Percentiles rank a stretch among this genome's conserved stretches.
Evolutionary conservation across 2,329 filamentous ascomycete genomes (phyloP).

Genomic region (Aureobasidium sp.): DNA sequence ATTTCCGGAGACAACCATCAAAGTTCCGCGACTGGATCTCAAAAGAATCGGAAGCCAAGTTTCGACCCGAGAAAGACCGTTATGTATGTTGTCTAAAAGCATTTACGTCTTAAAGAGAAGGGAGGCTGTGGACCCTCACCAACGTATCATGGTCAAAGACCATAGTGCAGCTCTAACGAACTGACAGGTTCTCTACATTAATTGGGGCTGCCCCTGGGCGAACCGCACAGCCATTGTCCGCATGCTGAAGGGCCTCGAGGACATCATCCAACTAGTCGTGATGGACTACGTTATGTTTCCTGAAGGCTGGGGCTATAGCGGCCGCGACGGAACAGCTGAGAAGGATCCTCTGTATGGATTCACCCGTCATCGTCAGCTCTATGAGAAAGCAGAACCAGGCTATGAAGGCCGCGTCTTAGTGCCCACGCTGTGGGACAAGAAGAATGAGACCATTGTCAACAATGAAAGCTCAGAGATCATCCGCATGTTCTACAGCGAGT

Average conservation of each 20-base stretch:
- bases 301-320: constrained; percentile 67
- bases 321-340: constrained; percentile 45
- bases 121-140: neutral
- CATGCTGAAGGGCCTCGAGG: constrained; percentile 44
- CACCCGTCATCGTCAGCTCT: constrained; percentile 63
- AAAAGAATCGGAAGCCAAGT: constrained; percentile 43
- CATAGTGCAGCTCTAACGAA: neutral
- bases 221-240: constrained; percentile 44
- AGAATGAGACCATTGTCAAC: constrained; percentile 69
- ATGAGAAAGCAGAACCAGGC: constrained; percentile 60
- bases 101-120: neutral
- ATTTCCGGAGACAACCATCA: constrained; percentile 48
- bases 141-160: neutral
- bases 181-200: constrained; percentile 46
- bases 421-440: constrained; percentile 76
- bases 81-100: constrained; percentile 37
- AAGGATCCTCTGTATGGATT: constrained; percentile 60
- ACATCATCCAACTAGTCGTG: constrained; percentile 42
- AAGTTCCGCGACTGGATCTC: constrained; percentile 52
- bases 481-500: constrained; percentile 78
- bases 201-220: constrained; percentile 58
- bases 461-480: constrained; percentile 92
- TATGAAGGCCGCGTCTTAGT: constrained; percentile 74
- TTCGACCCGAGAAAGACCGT: constrained; percentile 52
- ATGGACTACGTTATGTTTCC: constrained; percentile 34